Conservation (phyloP, 169 alveolate species). For the Babesia ovis region DNA sequence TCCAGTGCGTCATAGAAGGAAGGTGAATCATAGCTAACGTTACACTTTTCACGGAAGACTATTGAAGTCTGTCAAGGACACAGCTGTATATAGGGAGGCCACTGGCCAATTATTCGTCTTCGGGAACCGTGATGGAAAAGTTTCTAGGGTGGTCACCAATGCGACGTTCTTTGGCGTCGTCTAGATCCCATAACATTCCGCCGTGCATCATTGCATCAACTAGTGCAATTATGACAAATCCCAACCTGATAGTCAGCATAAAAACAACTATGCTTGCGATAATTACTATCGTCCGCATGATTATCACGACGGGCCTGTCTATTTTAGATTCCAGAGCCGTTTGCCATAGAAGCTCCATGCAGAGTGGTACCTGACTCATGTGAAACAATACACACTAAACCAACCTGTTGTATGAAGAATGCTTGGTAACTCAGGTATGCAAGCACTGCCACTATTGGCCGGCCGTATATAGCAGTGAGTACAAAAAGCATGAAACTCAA, state of each 20-base stretch:
- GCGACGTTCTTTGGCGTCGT: neutral
- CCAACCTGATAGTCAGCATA: slow-evolving; percentile 4
- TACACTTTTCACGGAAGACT: neutral
- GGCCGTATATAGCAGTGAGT: slow-evolving; percentile 39
- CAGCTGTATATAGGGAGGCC: neutral
- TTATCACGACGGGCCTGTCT: neutral
- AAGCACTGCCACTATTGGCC: neutral
- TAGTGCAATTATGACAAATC: slow-evolving; percentile 5
- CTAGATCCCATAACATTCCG: slow-evolving; percentile 31
- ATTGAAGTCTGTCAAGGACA: too few species aligned
- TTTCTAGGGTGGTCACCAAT: neutral
- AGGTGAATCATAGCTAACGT: neutral
- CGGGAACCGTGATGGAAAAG: slow-evolving; percentile 10
- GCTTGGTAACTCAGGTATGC: slow-evolving; percentile 1
- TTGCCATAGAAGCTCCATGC: slow-evolving; percentile 8
- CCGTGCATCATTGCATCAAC: slow-evolving; percentile 21
- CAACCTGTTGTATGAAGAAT: slow-evolving; percentile 37
- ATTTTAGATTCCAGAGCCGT: slow-evolving; percentile 4
- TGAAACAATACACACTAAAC: neutral
- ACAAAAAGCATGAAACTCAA: slow-evolving; percentile 36
- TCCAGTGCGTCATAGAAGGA: neutral
- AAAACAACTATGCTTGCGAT: neutral
- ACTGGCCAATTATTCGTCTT: neutral
- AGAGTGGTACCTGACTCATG: neutral
- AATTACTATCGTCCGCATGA: neutral